phyloP scores from a whole-genome alignment of 73 alveolate species.

The Blepharisma japonicum region DNA sequence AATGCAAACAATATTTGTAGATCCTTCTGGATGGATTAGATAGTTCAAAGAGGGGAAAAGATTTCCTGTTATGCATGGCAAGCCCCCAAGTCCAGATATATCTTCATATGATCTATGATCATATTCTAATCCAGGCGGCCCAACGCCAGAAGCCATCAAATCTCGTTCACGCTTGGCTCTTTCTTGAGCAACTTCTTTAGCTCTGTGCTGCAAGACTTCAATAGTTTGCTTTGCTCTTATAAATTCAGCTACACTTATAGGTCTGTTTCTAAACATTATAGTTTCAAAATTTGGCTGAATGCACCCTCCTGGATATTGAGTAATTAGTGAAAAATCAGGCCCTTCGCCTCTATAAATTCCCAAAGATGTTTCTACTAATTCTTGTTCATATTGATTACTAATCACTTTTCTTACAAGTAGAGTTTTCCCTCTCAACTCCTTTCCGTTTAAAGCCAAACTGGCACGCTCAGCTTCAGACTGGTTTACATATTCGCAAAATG shows the following conservation, averaged over 20 bases:
- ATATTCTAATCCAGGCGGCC: constrained; percentile 31
- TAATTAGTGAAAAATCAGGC: constrained; percentile 29
- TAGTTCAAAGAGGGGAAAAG: not conserved
- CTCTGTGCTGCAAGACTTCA: constrained; percentile 26
- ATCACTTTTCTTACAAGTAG: constrained; percentile 21
- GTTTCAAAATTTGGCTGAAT: constrained; percentile 34
- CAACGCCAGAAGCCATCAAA: constrained; percentile 30
- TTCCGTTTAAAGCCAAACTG: constrained; percentile 6
- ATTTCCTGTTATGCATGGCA: constrained; percentile 31
- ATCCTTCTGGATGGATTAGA: constrained; percentile 29
- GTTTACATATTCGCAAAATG: constrained; percentile 54
- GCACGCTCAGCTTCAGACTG: constrained; percentile 8
- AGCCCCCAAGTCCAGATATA: constrained; percentile 21
- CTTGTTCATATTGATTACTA: constrained; percentile 19
- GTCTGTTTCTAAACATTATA: constrained; percentile 27
- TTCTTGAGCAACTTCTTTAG: constrained; percentile 32
- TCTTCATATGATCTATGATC: constrained; percentile 13
- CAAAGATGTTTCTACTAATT: constrained; percentile 8
- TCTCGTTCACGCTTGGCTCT: constrained; percentile 18
- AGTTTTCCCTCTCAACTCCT: constrained; percentile 16
- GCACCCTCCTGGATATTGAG: constrained; percentile 31
- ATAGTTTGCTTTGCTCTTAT: constrained; percentile 23
- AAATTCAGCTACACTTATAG: constrained; percentile 32
- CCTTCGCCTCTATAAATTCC: constrained; percentile 10
- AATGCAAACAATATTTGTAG: constrained; percentile 1